Conservation (phyloP, 805 yeast species). For the Tetrapisispora pingtungensis region DNA sequence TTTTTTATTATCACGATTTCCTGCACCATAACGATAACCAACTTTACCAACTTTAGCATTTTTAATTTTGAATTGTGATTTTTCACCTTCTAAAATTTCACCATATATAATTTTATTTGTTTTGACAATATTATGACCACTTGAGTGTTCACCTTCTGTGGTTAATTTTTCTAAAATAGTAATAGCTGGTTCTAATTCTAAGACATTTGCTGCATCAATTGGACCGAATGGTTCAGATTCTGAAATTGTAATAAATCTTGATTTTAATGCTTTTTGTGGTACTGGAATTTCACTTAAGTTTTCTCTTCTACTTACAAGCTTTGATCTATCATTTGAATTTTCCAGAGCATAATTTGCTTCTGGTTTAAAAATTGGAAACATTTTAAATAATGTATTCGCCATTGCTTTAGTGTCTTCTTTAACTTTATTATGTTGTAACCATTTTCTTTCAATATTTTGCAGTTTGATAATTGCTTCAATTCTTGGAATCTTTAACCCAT, state of each 20-base stretch:
- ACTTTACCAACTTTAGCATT: slow-evolving; percentile 73
- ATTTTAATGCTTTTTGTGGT: slow-evolving; percentile 70
- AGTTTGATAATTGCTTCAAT: slow-evolving; percentile 79
- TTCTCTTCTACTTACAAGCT: slow-evolving; percentile 34
- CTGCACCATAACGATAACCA: slow-evolving; percentile 87
- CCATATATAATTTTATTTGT: slow-evolving; percentile 39
- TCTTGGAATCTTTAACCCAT: slow-evolving; percentile 75
- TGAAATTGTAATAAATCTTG: slow-evolving; percentile 79
- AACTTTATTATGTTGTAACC: slow-evolving; percentile 44
- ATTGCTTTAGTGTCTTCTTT: slow-evolving; percentile 48
- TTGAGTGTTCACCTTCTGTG: slow-evolving; percentile 43
- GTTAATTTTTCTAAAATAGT: slow-evolving; percentile 63
- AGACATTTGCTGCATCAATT: slow-evolving; percentile 79
- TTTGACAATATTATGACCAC: slow-evolving; percentile 18
- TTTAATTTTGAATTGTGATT: slow-evolving; percentile 61
- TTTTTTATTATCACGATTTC: slow-evolving; percentile 78
- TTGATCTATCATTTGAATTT: too few relatives aligned
- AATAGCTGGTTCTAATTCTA: slow-evolving; percentile 81
- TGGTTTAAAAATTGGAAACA: slow-evolving; percentile 67
- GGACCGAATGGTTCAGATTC: slow-evolving; percentile 96
- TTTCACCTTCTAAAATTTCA: slow-evolving; percentile 56
- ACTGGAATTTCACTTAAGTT: slow-evolving; percentile 91
- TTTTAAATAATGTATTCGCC: slow-evolving; percentile 54
- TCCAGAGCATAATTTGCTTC: slow-evolving; percentile 10
- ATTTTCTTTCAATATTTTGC: slow-evolving; percentile 50